These are phyloP conservation scores for Torulaspora maleeae DNA, from an alignment of 805 yeast species.

Conservation along the genomic window DNA sequence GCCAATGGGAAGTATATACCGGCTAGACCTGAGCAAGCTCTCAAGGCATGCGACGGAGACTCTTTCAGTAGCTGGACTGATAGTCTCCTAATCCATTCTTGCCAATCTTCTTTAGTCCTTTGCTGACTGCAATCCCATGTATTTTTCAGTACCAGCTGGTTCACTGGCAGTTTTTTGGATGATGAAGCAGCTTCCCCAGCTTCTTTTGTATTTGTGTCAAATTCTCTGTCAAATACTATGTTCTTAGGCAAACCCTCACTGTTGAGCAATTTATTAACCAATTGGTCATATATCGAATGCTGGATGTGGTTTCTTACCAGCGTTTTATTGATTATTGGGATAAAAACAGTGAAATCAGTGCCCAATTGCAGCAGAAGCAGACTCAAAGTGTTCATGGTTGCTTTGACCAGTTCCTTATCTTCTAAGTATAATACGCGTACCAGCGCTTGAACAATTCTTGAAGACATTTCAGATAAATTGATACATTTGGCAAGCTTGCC, in stretches of 20 bases:
- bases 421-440: conserved; percentile 54
- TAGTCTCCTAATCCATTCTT: conserved; percentile 88
- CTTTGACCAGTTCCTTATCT: conserved; percentile 56
- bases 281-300: conserved; percentile 70
- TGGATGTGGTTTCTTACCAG: conserved; percentile 60
- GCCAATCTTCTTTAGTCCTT: conserved; percentile 94
- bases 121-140: conserved; percentile 92
- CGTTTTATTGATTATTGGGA: conserved; percentile 72
- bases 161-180: conserved; percentile 67
- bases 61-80: conserved; percentile 83
- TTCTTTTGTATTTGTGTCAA: conserved; percentile 39
- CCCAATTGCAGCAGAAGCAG: conserved; percentile 77
- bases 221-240: conserved; percentile 62
- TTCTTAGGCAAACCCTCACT: conserved; percentile 84
- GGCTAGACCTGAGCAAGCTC: conserved; percentile 90
- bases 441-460: conserved; percentile 83
- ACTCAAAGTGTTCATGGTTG: conserved; percentile 75
- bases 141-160: conserved; percentile 58
- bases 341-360: conserved; percentile 74
- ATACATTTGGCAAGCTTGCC: conserved; percentile 75
- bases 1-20: conserved; percentile 84
- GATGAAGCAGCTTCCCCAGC: conserved; percentile 53
- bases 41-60: conserved; percentile 88
- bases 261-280: conserved; percentile 70
- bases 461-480: conserved; percentile 77